Base-by-base conservation (phyloP, 495 filamentous ascomycete genomes). In the Physcia stellaris region DNA sequence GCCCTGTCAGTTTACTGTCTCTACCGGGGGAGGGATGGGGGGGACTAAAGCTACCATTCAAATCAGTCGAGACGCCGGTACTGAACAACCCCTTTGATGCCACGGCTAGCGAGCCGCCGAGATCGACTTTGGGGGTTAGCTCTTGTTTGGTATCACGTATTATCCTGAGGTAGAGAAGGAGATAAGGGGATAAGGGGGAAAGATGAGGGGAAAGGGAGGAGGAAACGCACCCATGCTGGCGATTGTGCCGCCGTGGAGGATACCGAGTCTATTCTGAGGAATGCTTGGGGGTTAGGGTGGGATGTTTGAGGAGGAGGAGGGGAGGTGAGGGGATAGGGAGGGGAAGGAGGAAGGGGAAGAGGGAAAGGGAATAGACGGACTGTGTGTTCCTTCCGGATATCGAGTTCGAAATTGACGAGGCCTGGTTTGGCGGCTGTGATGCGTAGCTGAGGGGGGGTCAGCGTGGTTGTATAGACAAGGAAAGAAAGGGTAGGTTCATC, bases 211-310 rank as follows among this genome's bases (percentile, higher is more conserved):
- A n/a, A n/a, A n/a, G n/a, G 13, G 21, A 17, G 10, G 11, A n/a
- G n/a, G 39, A 9, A 6, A 35, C 54, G 35, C 65, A 75, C 78
- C 76, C 80, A 96, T 85, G 58, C 80, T 86, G 13, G 90, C 88
- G 50, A 96, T 86, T 13, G 90, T 92, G 26, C 88, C 90, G 31
- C 90, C 90, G 62, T 98, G 90, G 43, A 96, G 67, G 35, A 85
- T 94, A 33, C 75, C 78, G 6, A 96, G 68, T 16, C 90, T 78
- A 52, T 95, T 98, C 85, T 92, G n/a, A n/a, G n/a, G n/a, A n/a
- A n/a, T n/a, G n/a, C n/a, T n/a, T n/a, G n/a, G n/a, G n/a, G n/a
- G n/a, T n/a, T n/a, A n/a, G n/a, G n/a, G n/a, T n/a, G n/a, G n/a
- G n/a, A n/a, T n/a, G n/a, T n/a, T n/a, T n/a, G n/a, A n/a, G n/a